Conservation (phyloP, 495 filamentous ascomycete species). For the Diplogelasinospora grovesii region DNA sequence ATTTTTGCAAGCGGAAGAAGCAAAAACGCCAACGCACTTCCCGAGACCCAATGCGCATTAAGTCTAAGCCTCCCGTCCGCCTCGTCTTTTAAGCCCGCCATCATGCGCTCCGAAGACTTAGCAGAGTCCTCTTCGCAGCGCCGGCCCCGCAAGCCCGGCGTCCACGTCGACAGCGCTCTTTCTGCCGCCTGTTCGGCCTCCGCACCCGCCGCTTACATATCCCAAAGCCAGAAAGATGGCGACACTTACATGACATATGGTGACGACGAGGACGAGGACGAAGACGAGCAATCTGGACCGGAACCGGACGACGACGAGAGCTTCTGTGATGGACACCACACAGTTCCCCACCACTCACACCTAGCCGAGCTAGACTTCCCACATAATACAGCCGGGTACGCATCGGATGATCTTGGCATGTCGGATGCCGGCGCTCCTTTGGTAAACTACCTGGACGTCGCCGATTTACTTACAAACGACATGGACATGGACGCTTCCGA, state of each 20-base stretch:
- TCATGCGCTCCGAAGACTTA: constrained; percentile 1
- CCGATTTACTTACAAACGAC: constrained; percentile 14
- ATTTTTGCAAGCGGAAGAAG: too few relatives aligned
- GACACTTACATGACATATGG: constrained; percentile 9
- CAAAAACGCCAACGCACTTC: background rate
- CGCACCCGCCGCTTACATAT: background rate
- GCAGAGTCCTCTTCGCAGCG: background rate
- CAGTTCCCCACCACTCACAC: background rate
- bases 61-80: background rate
- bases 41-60: background rate
- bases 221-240: constrained; percentile 3
- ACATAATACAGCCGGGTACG: constrained; percentile 8
- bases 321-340: constrained; percentile 3
- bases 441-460: constrained; percentile 11
- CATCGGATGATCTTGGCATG: constrained; percentile 17
- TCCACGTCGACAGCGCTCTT: background rate
- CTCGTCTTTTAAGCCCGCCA: background rate
- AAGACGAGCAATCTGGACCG: constrained; percentile 10
- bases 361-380: constrained; percentile 5
- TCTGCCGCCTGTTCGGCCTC: background rate
- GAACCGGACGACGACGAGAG: constrained; percentile 14
- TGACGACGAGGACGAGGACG: constrained; percentile 12
- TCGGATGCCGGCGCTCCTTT: constrained; percentile 17
- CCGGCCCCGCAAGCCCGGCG: constrained; percentile 2
- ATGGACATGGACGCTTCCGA: constrained; percentile 12